These are phyloP conservation scores for Casuarina equisetifolia DNA, from an alignment of 306 rosid genomes.

Conservation along the genomic window DNA sequence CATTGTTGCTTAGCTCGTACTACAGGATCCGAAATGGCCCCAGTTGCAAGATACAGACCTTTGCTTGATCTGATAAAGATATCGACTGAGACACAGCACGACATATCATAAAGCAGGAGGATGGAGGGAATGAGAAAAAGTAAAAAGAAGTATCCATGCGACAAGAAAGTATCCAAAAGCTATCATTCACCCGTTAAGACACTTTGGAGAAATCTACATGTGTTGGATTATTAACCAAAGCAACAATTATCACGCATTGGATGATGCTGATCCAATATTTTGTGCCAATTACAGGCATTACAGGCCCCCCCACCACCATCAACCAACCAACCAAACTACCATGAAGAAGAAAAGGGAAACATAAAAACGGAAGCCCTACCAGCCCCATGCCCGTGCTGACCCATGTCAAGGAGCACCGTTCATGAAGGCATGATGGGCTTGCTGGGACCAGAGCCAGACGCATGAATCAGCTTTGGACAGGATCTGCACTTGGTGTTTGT, in stretches of 20 bases:
- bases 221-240: neutral
- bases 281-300: conserved; percentile 4
- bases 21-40: no score
- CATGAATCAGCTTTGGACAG: conserved; percentile 45
- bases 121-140: neutral
- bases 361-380: conserved; percentile 14
- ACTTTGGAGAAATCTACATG: conserved; percentile 9
- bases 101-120: no score
- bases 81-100: no score
- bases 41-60: no score
- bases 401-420: conserved; percentile 10
- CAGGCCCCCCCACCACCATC: neutral
- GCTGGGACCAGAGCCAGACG: conserved; percentile 27
- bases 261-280: conserved; percentile 14
- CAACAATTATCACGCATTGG: conserved; percentile 21
- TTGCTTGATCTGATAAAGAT: no score
- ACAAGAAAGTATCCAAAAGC: neutral
- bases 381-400: neutral
- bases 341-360: neutral
- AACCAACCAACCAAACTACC: neutral
- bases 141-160: neutral
- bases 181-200: neutral
- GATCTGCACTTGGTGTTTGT: conserved; percentile 45
- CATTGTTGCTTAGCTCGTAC: no score
- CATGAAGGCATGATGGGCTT: conserved; percentile 24